Evolutionary conservation across 805 yeast genomes (phyloP).

Genomic region (Zygosaccharomyces bailii): DNA sequence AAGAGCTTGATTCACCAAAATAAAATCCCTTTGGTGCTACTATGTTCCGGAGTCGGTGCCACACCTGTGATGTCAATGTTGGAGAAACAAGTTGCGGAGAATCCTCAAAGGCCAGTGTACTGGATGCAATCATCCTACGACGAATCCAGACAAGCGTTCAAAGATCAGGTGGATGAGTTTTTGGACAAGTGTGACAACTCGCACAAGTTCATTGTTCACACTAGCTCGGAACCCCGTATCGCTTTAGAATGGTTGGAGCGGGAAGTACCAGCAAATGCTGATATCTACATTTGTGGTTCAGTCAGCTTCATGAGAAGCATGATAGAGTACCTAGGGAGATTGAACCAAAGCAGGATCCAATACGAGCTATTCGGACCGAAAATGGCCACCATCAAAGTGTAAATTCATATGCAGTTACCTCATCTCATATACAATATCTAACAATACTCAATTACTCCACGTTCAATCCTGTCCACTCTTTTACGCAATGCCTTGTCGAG

Average conservation of each 20-base stretch:
- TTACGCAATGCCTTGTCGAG: slow-evolving; percentile 13
- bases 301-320: slow-evolving; percentile 30
- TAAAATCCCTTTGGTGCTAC: slow-evolving; percentile 39
- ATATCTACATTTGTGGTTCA: slow-evolving; percentile 35
- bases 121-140: slow-evolving; percentile 34
- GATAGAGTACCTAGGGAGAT: slow-evolving; percentile 20
- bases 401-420: slow-evolving; percentile 1
- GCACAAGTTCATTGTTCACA: slow-evolving; percentile 22
- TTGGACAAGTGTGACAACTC: slow-evolving; percentile 16
- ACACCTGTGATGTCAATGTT: slow-evolving; percentile 59
- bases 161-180: slow-evolving; percentile 24
- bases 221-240: slow-evolving; percentile 27
- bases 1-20: slow-evolving; percentile 30
- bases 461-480: slow-evolving; percentile 28
- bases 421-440: not conserved
- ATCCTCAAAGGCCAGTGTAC: slow-evolving; percentile 31
- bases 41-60: slow-evolving; percentile 65
- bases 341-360: slow-evolving; percentile 29
- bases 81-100: slow-evolving; percentile 34
- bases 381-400: slow-evolving; percentile 31
- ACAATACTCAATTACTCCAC: slow-evolving; percentile 11
- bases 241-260: slow-evolving; percentile 23
- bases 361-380: slow-evolving; percentile 38
- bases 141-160: slow-evolving; percentile 28
- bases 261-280: slow-evolving; percentile 29